Conservation (phyloP, 768 basidiomycete genomes). For the Termitomyces heimii region DNA sequence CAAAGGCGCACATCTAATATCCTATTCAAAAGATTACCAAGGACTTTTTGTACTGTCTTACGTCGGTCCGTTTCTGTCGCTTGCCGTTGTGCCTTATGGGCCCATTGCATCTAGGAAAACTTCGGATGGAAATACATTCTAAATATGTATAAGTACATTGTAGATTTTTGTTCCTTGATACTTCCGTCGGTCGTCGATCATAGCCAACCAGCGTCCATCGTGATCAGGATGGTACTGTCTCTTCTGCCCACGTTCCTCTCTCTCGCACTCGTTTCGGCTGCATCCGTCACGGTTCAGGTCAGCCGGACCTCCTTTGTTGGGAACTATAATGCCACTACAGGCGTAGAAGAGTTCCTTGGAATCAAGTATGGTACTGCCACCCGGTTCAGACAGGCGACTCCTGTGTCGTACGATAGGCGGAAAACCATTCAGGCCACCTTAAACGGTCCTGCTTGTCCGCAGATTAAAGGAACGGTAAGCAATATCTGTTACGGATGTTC, state of each 20-base stretch:
- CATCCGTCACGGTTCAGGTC: constrained; percentile 10
- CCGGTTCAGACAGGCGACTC: constrained; percentile 12
- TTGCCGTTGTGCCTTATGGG: neutral
- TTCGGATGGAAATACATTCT: neutral
- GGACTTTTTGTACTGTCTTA: neutral
- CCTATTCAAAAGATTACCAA: neutral
- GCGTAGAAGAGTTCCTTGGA: constrained; percentile 15
- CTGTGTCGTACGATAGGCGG: constrained; percentile 5
- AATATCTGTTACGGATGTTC: neutral
- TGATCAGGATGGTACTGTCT: constrained; percentile 8
- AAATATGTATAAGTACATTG: neutral
- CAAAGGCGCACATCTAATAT: neutral
- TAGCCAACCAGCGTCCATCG: neutral
- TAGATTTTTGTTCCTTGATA: neutral
- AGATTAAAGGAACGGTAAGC: constrained; percentile 15
- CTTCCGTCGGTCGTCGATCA: neutral
- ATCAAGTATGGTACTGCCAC: constrained; percentile 13
- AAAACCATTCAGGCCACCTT: constrained; percentile 6
- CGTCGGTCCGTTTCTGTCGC: neutral
- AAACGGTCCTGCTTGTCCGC: constrained; percentile 12
- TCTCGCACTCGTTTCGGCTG: constrained; percentile 8
- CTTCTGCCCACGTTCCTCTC: constrained; percentile 3
- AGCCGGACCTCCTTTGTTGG: constrained; percentile 8
- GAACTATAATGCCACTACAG: constrained; percentile 11
- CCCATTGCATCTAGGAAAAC: neutral